These are phyloP conservation scores for Phytophthora ohioensis DNA, from an alignment of 352 stramenopile species.

Conservation along the genomic window DNA sequence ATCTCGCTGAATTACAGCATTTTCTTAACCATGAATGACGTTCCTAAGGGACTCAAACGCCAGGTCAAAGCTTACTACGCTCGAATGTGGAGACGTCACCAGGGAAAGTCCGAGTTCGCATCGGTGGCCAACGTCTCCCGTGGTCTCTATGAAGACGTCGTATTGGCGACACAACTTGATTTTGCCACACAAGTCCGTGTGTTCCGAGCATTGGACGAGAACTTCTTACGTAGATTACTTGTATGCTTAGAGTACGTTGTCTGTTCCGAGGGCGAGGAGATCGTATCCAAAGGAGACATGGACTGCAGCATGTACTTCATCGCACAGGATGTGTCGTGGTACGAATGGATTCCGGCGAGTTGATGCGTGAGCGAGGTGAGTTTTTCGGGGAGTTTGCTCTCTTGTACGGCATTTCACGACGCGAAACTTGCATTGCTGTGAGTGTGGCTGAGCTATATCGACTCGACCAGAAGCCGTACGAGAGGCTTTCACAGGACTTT, in stretches of 20 bases:
- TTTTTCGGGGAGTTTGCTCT: conserved; percentile 66
- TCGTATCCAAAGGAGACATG: conserved; percentile 70
- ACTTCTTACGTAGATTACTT: conserved; percentile 66
- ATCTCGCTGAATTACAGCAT: conserved; percentile 64
- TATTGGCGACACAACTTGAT: conserved; percentile 53
- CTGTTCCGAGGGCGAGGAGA: conserved; percentile 69
- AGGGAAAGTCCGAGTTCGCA: conserved; percentile 60
- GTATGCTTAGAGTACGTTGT: conserved; percentile 68
- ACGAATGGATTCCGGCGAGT: conserved; percentile 52
- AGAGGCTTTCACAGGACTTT: conserved; percentile 69
- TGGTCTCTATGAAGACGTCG: conserved; percentile 62
- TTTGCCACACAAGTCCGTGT: conserved; percentile 63
- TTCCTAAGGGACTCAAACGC: conserved; percentile 66
- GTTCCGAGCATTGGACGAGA: conserved; percentile 61
- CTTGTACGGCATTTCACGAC: conserved; percentile 49
- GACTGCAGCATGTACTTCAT: conserved; percentile 61
- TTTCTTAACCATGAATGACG: conserved; percentile 67
- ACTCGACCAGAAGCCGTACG: conserved; percentile 72
- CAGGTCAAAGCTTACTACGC: conserved; percentile 78
- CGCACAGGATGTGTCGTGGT: conserved; percentile 60
- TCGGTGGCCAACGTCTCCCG: conserved; percentile 56
- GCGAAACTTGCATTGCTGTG: conserved; percentile 70
- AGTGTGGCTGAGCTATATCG: conserved; percentile 70
- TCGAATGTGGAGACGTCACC: conserved; percentile 58
- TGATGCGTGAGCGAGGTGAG: conserved; percentile 62